Evolutionary conservation across 768 basidiomycete genomes (phyloP), one percentile per base, ranked within the genome.

Genomic region (Mycena maculata): DNA sequence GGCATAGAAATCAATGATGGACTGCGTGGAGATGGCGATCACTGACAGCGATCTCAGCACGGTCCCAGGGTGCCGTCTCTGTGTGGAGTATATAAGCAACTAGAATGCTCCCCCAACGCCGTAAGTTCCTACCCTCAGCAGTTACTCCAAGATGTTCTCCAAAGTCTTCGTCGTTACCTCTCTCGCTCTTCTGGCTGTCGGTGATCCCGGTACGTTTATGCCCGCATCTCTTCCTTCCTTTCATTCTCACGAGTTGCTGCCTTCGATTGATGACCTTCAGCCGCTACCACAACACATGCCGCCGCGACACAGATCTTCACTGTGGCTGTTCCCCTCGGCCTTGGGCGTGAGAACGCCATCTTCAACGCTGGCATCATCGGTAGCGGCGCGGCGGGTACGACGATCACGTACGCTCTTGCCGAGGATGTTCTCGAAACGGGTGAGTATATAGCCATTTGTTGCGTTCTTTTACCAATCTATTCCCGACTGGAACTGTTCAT

Each of bases 361-460:
- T 57, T 57, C 56, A 57, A 57, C 56, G 56, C 56, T 42, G 56
- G 56, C 38, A 57, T 57, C 56, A 57, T 57, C 56, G 56, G 56
- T 30, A 57, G 41, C 27, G 56, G 42, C 56, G 41, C 20, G 27
- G 28, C 56, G 5, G 56, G 39, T 41, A 45, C 56, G 39, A 57
- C 56, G 15, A 57, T 57, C 42, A 57, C 56, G 56, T 53, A 53
- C 50, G 27, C 50, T n/a, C 31, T 53, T 22, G 50, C 50, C 30
- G 50, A 53, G 31, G 50, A 57, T 33, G 56, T 57, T 44, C 56
- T 57, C 56, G 56, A 57, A 57, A 44, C 56, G 28, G 56, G 56
- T 45, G 38, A 57, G 56, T 44, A 30, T 13, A 25, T 39, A 33
- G 30, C 52, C 31, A 33, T 55, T 41, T 55, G 20, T 44, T 57